phyloP scores from a whole-genome alignment of 768 basidiomycete species.

The Leccinellum luteum region DNA sequence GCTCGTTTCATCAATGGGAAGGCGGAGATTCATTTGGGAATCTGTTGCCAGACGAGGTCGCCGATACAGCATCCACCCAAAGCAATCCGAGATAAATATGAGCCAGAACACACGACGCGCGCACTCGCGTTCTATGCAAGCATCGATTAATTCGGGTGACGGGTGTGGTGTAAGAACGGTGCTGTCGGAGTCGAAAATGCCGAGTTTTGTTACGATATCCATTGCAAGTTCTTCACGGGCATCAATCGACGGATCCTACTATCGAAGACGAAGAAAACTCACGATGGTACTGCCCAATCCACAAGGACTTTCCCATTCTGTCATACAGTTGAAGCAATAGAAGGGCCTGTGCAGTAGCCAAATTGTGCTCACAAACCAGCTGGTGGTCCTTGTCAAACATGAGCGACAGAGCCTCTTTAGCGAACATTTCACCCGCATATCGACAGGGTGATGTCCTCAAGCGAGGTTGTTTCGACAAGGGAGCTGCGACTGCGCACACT shows the following conservation, averaged over 20 bases:
- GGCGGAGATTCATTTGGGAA: constrained; percentile 53
- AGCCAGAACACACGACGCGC: constrained; percentile 83
- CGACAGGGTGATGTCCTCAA: constrained; percentile 55
- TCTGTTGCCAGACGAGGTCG: constrained; percentile 36
- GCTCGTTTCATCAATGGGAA: constrained; percentile 80
- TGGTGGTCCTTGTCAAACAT: constrained; percentile 71
- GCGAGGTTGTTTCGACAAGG: constrained; percentile 64
- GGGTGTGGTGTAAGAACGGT: constrained; percentile 58
- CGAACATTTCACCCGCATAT: constrained; percentile 51
- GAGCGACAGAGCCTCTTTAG: constrained; percentile 57
- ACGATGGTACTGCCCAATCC: constrained; percentile 32
- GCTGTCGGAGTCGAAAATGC: constrained; percentile 61
- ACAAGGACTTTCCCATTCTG: constrained; percentile 39
- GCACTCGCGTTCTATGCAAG: constrained; percentile 71
- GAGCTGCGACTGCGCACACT: constrained; percentile 76
- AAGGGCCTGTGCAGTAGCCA: constrained; percentile 74
- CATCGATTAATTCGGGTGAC: constrained; percentile 56
- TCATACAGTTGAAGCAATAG: constrained; percentile 72
- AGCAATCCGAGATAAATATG: constrained; percentile 58
- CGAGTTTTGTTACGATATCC: constrained; percentile 63
- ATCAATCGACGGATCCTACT: constrained; percentile 11
- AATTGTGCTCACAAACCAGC: constrained; percentile 57
- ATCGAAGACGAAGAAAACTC: constrained; percentile 10
- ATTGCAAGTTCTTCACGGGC: constrained; percentile 53
- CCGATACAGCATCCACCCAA: constrained; percentile 38